Conservation (phyloP, 2,329 filamentous ascomycete genomes). For the Hirsutella thompsonii region DNA sequence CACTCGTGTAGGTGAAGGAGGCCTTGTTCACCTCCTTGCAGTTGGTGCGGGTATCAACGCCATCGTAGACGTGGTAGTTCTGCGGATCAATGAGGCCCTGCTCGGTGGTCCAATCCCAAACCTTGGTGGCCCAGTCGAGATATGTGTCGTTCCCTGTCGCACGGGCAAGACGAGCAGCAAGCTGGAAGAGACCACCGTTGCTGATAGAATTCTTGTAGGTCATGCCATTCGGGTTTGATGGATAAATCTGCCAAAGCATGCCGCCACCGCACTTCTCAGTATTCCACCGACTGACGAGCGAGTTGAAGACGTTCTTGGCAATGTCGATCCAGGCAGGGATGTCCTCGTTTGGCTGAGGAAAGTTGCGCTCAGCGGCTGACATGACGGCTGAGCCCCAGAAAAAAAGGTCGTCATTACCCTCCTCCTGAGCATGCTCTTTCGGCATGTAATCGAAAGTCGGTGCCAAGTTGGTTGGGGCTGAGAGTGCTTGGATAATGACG, state of each 20-base stretch:
- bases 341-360: constrained; percentile 43
- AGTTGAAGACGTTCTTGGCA: constrained; percentile 59
- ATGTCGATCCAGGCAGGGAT: constrained; percentile 55
- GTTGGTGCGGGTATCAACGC: constrained; percentile 38
- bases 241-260: constrained; percentile 70
- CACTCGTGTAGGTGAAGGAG: constrained; percentile 54
- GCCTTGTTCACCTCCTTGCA: constrained; percentile 39
- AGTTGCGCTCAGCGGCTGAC: constrained; percentile 55
- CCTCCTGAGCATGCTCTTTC: constrained; percentile 38
- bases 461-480: constrained; percentile 41
- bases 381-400: constrained; percentile 62
- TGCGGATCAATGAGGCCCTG: constrained; percentile 43
- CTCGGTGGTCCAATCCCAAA: constrained; percentile 51
- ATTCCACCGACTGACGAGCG: constrained; percentile 60
- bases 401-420: constrained; percentile 64
- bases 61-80: constrained; percentile 46
- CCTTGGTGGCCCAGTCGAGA: constrained; percentile 49
- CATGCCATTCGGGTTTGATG: constrained; percentile 59
- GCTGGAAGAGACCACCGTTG: constrained; percentile 74
- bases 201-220: constrained; percentile 74
- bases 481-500: constrained; percentile 42
- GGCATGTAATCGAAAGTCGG: constrained; percentile 48
- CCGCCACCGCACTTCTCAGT: constrained; percentile 54
- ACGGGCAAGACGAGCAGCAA: constrained; percentile 62
- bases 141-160: constrained; percentile 57